Percentiles rank a stretch among this genome's conserved stretches.
Conservation (phyloP, 2,329 filamentous ascomycete genomes). For the Bipolaris bicolor region DNA sequence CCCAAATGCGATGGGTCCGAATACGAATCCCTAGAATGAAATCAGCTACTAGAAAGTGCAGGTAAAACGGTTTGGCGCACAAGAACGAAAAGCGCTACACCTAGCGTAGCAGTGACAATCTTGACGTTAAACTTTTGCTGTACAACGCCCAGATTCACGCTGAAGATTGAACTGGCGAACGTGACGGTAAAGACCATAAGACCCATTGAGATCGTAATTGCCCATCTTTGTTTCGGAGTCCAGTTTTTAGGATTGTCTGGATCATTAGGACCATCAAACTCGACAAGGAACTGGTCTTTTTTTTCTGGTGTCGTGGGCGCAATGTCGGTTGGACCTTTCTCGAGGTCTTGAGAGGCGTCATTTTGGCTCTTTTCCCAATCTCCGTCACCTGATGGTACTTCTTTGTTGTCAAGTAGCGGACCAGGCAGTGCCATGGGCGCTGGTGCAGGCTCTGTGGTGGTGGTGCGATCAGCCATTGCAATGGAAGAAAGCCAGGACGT, state of each 20-base stretch:
- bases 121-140: constrained; percentile 56
- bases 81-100: constrained; percentile 56
- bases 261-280: constrained; percentile 75
- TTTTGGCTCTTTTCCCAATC: constrained; percentile 15
- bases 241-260: constrained; percentile 74
- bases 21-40: constrained; percentile 55
- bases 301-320: constrained; percentile 23
- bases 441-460: background rate
- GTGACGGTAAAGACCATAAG: constrained; percentile 49
- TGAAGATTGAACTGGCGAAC: constrained; percentile 63
- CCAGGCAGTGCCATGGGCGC: background rate
- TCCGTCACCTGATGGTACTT: background rate
- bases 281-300: constrained; percentile 59
- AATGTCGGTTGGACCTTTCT: constrained; percentile 9
- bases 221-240: constrained; percentile 69
- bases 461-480: constrained; percentile 1
- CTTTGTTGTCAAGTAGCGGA: background rate
- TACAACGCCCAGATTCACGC: constrained; percentile 63
- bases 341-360: constrained; percentile 10
- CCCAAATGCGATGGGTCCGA: constrained; percentile 52
- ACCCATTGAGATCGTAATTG: constrained; percentile 70
- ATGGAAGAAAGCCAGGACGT: background rate
- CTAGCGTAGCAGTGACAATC: constrained; percentile 55
- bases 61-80: constrained; percentile 19
- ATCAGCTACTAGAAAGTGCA: background rate